A percentile compares a stretch with the other conserved stretches of the same genome.
Conservation (phyloP, 495 filamentous ascomycete genomes). For the Aspergillus saccharolyticus region DNA sequence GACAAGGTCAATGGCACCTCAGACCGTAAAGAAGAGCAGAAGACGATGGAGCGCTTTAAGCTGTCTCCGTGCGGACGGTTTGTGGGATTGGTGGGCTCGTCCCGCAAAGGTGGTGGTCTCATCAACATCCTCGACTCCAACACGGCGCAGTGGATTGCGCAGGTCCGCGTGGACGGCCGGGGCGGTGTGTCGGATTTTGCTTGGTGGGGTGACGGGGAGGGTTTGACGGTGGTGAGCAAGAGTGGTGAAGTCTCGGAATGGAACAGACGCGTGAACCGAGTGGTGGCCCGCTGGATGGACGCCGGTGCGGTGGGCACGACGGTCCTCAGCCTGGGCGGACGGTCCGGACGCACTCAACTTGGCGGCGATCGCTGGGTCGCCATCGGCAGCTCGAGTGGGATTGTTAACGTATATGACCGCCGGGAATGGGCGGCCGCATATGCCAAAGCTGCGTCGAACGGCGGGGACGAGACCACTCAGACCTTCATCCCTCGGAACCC, state of each 20-base stretch:
- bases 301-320: conserved; percentile 86
- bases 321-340: conserved; percentile 70
- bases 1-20: conserved; percentile 73
- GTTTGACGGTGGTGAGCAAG: conserved; percentile 71
- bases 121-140: conserved; percentile 77
- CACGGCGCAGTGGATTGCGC: conserved; percentile 84
- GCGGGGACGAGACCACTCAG: conserved; percentile 28
- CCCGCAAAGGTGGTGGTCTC: conserved; percentile 76
- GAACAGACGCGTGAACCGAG: conserved; percentile 56
- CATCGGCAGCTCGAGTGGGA: conserved; percentile 74
- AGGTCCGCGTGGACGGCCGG: conserved; percentile 75
- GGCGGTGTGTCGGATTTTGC: conserved; percentile 82
- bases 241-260: conserved; percentile 94
- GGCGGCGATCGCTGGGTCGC: conserved; percentile 88
- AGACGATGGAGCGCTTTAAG: conserved; percentile 84
- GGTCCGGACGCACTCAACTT: conserved; percentile 49
- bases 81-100: conserved; percentile 71
- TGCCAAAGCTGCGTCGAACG: conserved; percentile 16
- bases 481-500: conserved; percentile 58
- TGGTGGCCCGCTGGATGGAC: conserved; percentile 80
- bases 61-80: conserved; percentile 79
- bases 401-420: conserved; percentile 92
- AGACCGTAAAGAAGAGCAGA: conserved; percentile 72
- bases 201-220: conserved; percentile 84
- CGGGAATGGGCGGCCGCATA: conserved; percentile 48